Base-by-base conservation (phyloP, 2,329 filamentous ascomycete genomes). In the Arachnomyces sp. region DNA sequence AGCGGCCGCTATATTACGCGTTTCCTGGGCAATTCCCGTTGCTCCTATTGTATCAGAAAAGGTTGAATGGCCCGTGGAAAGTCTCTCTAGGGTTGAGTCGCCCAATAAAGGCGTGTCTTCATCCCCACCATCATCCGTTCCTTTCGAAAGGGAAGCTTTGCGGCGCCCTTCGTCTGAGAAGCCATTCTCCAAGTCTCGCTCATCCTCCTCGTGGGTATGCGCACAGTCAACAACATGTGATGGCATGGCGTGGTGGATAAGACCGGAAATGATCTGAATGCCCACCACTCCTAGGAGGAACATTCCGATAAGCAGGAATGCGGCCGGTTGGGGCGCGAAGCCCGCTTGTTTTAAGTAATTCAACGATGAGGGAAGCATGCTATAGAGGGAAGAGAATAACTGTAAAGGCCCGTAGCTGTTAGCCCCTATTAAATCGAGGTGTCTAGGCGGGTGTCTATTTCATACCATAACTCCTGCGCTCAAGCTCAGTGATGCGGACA, bases 391-490 rank as follows among this genome's bases (percentile, higher is more conserved):
- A 28, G 89, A 94, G 63, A 94, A 95, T 31, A 94, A 75, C 88
- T 94, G 53, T 3, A 30, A 31, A 8, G 8, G 30, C 49, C 30
- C 48, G 38, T 36, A 38, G 31, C 16, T 32, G 12, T 28, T 25
- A 28, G n/a, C 11, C n/a, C 34, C 12, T 9, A 32, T 28, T 16
- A 28, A 40, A 39, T 43, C n/a, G 12, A 32, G n/a, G n/a, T 16
- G 4, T 14, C 5, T 16, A 13, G 29, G 14, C 18, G 30, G 43
- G 38, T 35, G 42, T 33, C 15, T 4, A 14, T 46, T 28, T 34
- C 77, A 49, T 63, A 94, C 89, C 88, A 98, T 94, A 34, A 96
- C 89, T 32, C 92, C 90, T 51, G 94, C 94, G 59, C 88, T 95
- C 48, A 98, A 66, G 63, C 89, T 94, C 45, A 96, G 66, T 0